These are phyloP conservation scores for Chytriomyces confervae DNA, from an alignment of 192 early-diverging fungal genomes.

Conservation along the genomic window DNA sequence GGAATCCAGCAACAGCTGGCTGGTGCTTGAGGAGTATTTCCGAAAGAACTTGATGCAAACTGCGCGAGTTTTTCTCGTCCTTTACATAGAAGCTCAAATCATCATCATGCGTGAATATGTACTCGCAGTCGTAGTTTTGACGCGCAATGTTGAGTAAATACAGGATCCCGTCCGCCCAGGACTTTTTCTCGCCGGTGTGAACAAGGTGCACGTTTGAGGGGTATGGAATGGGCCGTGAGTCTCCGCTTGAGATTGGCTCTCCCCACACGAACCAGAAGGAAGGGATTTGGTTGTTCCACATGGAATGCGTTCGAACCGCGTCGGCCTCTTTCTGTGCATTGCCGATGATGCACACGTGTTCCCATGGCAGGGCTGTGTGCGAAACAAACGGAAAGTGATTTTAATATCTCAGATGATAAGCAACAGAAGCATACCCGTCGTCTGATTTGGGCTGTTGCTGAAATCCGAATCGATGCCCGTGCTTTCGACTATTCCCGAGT, in stretches of 20 bases:
- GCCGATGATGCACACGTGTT: slow-evolving; percentile 47
- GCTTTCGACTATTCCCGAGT: too few species aligned
- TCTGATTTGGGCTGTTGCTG: too few species aligned
- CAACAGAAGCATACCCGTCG: too few species aligned
- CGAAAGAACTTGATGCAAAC: slow-evolving; percentile 15
- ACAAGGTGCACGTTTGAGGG: slow-evolving; percentile 6
- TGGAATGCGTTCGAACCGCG: slow-evolving; percentile 35
- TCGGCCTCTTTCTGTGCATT: slow-evolving; percentile 38
- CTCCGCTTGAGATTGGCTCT: neutral
- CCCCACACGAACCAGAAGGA: slow-evolving; percentile 45
- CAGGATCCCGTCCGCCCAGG: slow-evolving; percentile 41
- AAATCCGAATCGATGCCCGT: too few species aligned
- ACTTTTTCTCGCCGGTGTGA: slow-evolving; percentile 22
- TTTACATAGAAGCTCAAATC: slow-evolving; percentile 23
- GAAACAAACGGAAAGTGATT: too few species aligned
- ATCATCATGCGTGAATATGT: slow-evolving; percentile 47
- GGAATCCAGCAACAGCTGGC: slow-evolving; percentile 39
- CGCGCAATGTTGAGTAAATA: slow-evolving; percentile 21
- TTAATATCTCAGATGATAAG: too few species aligned
- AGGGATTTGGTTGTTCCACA: slow-evolving; percentile 33
- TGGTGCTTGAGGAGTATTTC: slow-evolving; percentile 33
- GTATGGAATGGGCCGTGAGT: neutral
- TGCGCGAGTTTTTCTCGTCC: slow-evolving; percentile 8
- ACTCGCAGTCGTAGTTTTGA: slow-evolving; percentile 34
- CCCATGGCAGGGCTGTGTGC: slow-evolving; percentile 13